Base-by-base conservation (phyloP, 306 rosid genomes). In the Citrullus amarus region DNA sequence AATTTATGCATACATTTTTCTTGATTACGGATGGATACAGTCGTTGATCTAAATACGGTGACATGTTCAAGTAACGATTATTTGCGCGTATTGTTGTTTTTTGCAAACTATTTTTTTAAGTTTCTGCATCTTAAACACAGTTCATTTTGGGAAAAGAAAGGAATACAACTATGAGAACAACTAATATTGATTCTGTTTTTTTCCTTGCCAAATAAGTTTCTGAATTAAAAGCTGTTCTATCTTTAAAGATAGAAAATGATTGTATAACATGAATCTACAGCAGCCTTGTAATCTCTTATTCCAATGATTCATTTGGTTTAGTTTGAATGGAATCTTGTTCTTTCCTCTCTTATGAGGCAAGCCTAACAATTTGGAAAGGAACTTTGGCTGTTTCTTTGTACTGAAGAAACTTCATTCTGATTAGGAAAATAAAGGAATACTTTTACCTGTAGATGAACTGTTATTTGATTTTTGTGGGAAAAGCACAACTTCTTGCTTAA, bases 351-450 rank as follows among this genome's bases (percentile, higher is more conserved):
- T 6, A 55, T 39, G 79, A 50, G 85, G 84, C 84, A 87, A 89
- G 76, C 81, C 85, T 79, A 76, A 79, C n/a, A 79, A 38, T 16
- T 25, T 78, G 80, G 83, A 81, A 86, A 89, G 88, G 94, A 87
- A 89, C 87, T 85, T 60, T 66, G 79, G 68, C 58, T 86, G 25
- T 93, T 86, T 78, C 92, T 89, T 88, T 30, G 77, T 44, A 59
- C 39, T 36, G 84, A 93, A 86, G 91, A 75, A 73, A 73, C 77
- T 73, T 51, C 54, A 66, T 13, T 70, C 50, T 41, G 72, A 74
- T 13, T 28, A 28, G 50, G 77, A 72, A 72, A 30, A 30, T 28
- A 50, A 46, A 72, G 43, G 60, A 50, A 48, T 68, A 20, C 28
- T 68, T 68, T 68, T 41, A 39, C 17, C 75, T 20, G 75, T 5